Percentiles rank a stretch among this genome's conserved stretches.
phyloP scores from a whole-genome alignment of 164 flowering plant genomes.

The Umbilicus rupestris region DNA sequence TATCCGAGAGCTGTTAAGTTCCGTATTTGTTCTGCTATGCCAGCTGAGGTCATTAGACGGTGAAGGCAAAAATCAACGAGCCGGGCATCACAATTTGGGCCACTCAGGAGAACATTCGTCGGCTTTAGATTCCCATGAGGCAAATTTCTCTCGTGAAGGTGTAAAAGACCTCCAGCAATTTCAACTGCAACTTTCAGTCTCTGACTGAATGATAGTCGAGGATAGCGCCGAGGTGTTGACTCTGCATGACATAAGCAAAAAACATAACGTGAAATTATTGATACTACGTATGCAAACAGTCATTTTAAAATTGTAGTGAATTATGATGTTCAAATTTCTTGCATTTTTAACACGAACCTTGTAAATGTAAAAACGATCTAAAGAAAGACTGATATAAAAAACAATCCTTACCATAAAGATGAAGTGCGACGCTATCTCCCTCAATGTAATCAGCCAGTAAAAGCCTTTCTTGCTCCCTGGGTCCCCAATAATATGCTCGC shows the following conservation, averaged over 20 bases:
- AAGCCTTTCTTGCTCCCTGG: slow-evolving; percentile 89
- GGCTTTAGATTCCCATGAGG: slow-evolving; percentile 95
- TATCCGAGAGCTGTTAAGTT: slow-evolving; percentile 87
- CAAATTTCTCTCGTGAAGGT: slow-evolving; percentile 75
- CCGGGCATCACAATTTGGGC: slow-evolving; percentile 44
- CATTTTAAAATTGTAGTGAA: background rate
- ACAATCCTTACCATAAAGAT: slow-evolving; percentile 71
- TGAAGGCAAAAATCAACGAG: slow-evolving; percentile 83
- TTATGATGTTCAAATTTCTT: too few relatives aligned
- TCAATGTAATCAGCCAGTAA: slow-evolving; percentile 66
- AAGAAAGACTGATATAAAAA: background rate
- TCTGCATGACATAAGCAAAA: slow-evolving; percentile 13
- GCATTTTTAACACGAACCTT: too few relatives aligned
- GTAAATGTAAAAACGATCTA: too few relatives aligned
- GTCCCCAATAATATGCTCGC: slow-evolving; percentile 96
- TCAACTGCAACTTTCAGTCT: slow-evolving; percentile 80
- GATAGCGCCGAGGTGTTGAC: slow-evolving; percentile 69
- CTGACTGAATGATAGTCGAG: slow-evolving; percentile 62
- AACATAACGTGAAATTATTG: background rate
- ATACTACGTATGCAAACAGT: background rate
- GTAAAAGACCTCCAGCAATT: slow-evolving; percentile 56
- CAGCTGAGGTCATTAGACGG: slow-evolving; percentile 81
- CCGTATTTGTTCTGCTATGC: slow-evolving; percentile 76
- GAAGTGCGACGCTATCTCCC: slow-evolving; percentile 85
- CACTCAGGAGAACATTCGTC: slow-evolving; percentile 61